Evolutionary conservation across 805 yeast genomes (phyloP).

Genomic region (Wickerhamiella australiensis): DNA sequence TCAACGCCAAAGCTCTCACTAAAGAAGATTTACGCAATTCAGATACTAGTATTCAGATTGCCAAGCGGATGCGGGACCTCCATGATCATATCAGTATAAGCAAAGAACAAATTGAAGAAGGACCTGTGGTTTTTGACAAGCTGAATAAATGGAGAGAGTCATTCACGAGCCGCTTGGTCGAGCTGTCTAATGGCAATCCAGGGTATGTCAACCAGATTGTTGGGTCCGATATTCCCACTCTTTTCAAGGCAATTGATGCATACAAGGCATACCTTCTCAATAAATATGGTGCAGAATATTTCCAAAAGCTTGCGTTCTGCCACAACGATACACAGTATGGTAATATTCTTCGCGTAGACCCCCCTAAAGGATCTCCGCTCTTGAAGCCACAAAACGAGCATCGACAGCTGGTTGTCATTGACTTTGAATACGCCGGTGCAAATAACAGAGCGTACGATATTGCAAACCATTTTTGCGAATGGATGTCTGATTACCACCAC

Average conservation of each 20-base stretch:
- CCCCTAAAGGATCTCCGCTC: constrained; percentile 41
- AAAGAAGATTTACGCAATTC: constrained; percentile 63
- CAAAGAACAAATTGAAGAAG: constrained; percentile 40
- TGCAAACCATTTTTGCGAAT: constrained; percentile 87
- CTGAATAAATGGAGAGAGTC: constrained; percentile 59
- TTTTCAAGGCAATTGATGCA: constrained; percentile 36
- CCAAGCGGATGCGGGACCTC: constrained; percentile 91
- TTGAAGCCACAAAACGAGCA: constrained; percentile 41
- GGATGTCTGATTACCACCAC: constrained; percentile 90
- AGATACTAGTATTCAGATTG: constrained; percentile 68
- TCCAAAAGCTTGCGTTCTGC: constrained; percentile 54
- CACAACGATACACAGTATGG: constrained; percentile 98
- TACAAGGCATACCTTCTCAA: constrained; percentile 54
- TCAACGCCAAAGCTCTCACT: constrained; percentile 68
- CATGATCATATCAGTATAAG: constrained; percentile 67
- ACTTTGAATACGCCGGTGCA: constrained; percentile 90
- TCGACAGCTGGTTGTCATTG: constrained; percentile 77
- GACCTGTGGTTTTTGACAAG: constrained; percentile 60
- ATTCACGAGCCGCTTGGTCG: constrained; percentile 35
- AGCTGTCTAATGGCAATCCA: constrained; percentile 30
- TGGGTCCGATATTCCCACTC: constrained; percentile 27
- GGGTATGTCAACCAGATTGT: constrained; percentile 19
- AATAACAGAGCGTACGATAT: constrained; percentile 82
- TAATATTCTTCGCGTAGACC: constrained; percentile 55
- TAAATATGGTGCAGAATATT: constrained; percentile 33